Evolutionary conservation across 331 rosid genomes (phyloP), one percentile per base, ranked within the genome.

Genomic region (Ulmus americana): DNA sequence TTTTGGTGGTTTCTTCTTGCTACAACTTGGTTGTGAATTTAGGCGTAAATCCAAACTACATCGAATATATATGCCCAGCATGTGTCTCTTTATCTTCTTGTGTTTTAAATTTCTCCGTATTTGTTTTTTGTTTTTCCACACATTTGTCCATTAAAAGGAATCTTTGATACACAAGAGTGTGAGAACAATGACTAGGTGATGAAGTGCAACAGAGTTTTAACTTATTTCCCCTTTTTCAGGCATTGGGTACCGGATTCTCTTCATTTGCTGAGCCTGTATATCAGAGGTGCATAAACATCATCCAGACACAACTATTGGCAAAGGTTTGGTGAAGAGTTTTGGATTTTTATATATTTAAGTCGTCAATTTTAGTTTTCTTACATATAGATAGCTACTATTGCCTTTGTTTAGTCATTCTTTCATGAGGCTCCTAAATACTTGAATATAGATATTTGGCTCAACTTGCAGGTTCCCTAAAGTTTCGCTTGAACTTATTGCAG

Each of bases 211-310:
- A 50, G 52, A 28, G 10, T 72, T 49, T 42, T 43, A 41, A 72
- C 52, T 7, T 39, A n/a, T 66, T 74, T 60, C 15, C 46, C 68
- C 79, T 72, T 55, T 67, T 74, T 55, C 86, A 94, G 99, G 99
- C 96, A 42, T 62, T 94, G 84, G 97, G 99, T 51, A 65, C 86
- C 0, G 97, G 97, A 76, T 94, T 94, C 75, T 54, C 99, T 66
- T 94, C 77, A 73, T 94, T 90, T 61, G 88, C 99, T 35, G 95
- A 84, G 75, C 97, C 99, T 45, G 99, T 94, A 69, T 94, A 82
- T 73, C 90, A 82, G 89, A 90, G 99, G 79, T 94, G 99, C 82
- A 87, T 90, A 78, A 83, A 67, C 82, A 94, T 94, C 82, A 85
- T 94, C 57, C 97, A 90, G 83, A 81, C 82, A 65, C 99, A 94